These are phyloP conservation scores for Hydrangea macrophylla DNA, from an alignment of 148 eudicot genomes.

Conservation along the genomic window DNA sequence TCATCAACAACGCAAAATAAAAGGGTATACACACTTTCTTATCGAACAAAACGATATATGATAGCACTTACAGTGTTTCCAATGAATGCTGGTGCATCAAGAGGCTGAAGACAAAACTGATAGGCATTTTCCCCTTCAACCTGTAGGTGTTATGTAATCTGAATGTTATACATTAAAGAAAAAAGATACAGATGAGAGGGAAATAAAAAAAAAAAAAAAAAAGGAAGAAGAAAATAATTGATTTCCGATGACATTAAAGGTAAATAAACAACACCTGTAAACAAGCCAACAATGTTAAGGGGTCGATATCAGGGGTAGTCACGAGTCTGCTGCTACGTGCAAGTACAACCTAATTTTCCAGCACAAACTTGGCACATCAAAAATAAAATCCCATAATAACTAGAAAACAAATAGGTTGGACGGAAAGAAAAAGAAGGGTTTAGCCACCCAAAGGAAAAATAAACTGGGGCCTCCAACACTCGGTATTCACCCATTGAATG, in stretches of 20 bases:
- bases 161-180: not conserved
- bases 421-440: not conserved
- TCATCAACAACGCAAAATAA: not conserved
- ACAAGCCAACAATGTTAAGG: slow-evolving; percentile 76
- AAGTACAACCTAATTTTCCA: slow-evolving; percentile 73
- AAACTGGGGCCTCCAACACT: not conserved
- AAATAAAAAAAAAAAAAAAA: too few relatives aligned
- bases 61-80: slow-evolving; percentile 80
- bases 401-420: not conserved
- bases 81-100: slow-evolving; percentile 87
- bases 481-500: not conserved
- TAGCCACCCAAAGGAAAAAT: not conserved
- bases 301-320: slow-evolving; percentile 68
- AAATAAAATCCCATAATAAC: not conserved
- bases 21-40: not conserved
- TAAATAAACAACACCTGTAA: slow-evolving; percentile 73
- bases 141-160: slow-evolving; percentile 30
- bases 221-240: too few relatives aligned
- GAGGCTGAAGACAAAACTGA: slow-evolving; percentile 96
- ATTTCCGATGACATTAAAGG: too few relatives aligned
- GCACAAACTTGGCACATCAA: not conserved
- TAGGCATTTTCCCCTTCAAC: slow-evolving; percentile 77
- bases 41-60: not conserved
- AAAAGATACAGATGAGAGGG: not conserved
- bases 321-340: slow-evolving; percentile 91